Evolutionary conservation across 2,329 filamentous ascomycete species (phyloP).

Genomic region (Sphaerulina vaccinii): DNA sequence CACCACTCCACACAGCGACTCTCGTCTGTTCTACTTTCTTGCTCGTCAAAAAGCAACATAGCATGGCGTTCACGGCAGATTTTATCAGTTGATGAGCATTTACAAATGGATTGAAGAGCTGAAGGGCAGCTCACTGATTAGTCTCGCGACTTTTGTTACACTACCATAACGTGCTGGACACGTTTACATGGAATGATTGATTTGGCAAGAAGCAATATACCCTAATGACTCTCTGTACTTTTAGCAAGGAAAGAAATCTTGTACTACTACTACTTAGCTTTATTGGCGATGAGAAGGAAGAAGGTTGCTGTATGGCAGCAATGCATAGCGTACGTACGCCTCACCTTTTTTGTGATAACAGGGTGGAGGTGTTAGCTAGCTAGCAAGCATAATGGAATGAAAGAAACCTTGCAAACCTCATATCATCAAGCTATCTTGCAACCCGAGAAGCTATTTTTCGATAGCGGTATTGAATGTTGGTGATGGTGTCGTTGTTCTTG

Average conservation of each 20-base stretch:
- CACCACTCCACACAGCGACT: background rate
- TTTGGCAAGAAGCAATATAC: conserved; percentile 15
- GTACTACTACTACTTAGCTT: conserved; percentile 7
- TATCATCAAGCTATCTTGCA: no score
- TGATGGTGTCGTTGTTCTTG: no score
- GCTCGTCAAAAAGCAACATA: background rate
- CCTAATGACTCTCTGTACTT: conserved; percentile 12
- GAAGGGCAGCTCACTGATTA: background rate
- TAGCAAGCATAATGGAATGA: no score
- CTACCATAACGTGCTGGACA: conserved; percentile 15
- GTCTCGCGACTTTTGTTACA: conserved; percentile 1
- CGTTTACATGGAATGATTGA: conserved; percentile 6
- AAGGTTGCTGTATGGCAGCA: no score
- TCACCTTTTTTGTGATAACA: no score
- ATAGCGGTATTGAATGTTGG: no score
- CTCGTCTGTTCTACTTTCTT: background rate
- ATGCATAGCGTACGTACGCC: no score
- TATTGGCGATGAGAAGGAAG: background rate
- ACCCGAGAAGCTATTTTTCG: no score
- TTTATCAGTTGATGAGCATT: no score
- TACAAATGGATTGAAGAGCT: conserved; percentile 2
- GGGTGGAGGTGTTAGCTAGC: no score
- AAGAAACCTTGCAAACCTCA: no score
- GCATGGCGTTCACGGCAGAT: conserved; percentile 2
- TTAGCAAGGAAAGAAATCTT: conserved; percentile 11